phyloP scores from a whole-genome alignment of 2,329 filamentous ascomycete species.

The Beauveria sp. region DNA sequence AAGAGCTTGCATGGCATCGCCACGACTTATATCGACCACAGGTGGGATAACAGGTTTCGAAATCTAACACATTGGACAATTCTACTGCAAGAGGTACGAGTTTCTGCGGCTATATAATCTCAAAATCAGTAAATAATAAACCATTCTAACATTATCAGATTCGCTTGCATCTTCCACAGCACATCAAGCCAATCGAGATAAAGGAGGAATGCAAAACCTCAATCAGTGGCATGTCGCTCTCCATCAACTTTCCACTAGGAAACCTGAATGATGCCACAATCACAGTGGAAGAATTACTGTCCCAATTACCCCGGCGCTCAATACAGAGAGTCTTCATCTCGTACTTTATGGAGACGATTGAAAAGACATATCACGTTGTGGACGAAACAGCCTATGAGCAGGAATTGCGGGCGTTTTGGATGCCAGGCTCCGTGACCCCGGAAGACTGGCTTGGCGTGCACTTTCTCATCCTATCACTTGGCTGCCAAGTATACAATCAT shows the following conservation, averaged over 20 bases:
- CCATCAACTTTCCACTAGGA: slow-evolving; percentile 13
- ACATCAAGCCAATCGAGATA: neutral
- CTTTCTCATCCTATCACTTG: slow-evolving; percentile 7
- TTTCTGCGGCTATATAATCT: too few species aligned
- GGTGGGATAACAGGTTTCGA: slow-evolving; percentile 2
- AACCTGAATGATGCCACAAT: neutral
- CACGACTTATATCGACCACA: slow-evolving; percentile 6
- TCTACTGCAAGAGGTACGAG: neutral
- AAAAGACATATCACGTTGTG: slow-evolving; percentile 5
- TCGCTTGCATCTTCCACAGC: neutral
- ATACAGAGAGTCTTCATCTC: slow-evolving; percentile 7
- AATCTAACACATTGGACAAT: slow-evolving; percentile 7
- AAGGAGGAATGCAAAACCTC: neutral
- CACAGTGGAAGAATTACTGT: neutral
- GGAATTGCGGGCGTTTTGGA: slow-evolving; percentile 7
- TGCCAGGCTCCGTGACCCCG: neutral
- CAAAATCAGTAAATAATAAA: neutral
- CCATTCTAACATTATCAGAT: neutral
- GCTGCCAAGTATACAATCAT: slow-evolving; percentile 9
- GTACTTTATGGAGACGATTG: slow-evolving; percentile 5
- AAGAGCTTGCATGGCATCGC: slow-evolving; percentile 6
- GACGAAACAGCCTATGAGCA: neutral
- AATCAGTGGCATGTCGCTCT: neutral
- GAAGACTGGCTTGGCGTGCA: slow-evolving; percentile 9
- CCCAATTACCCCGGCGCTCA: neutral